Evolutionary conservation across 352 stramenopile species (phyloP), one percentile per base, ranked within the genome.

Genomic region (Pelagophyceae sp.): DNA sequence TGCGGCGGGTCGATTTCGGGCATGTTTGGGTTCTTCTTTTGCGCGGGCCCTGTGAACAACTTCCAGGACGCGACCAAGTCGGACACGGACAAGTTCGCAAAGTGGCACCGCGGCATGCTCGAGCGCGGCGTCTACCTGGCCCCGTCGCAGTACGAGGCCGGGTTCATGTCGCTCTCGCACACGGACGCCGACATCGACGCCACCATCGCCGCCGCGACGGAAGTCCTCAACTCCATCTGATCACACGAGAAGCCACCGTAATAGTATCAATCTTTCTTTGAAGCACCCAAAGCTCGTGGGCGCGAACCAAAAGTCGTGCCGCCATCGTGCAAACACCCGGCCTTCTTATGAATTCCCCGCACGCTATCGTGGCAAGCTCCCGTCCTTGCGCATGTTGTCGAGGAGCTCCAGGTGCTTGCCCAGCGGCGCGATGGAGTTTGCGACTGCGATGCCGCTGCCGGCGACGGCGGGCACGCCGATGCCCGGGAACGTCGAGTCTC

Each of bases 21-120:
- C 81, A 95, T 95, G 90, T 94, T 93, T 77, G 89, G 89, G 63
- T 93, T 91, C 83, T 94, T 88, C 82, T 95, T 95, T 78, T 85
- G 83, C 64, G 84, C 93, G 37, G 88, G 89, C 76, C 89, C 88
- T 32, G 90, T 95, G 38, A 90, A 87, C 78, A 89, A 86, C 80
- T 95, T 95, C 79, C 45, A 67, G 37, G 84, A 94, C 78, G 89
- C 89, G 17, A 79, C 82, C 45, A 92, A 92, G 79, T 85, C 83
- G 70, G 88, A 94, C 85, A 81, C 77, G 64, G 86, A 82, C 29
- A 93, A 93, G 80, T 95, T 95, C 77, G 88, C 83, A 80, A 90
- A 90, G 77, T 95, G 90, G 90, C 90, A 95, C 82, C 83, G 86
- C 76, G 87, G 84, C 78, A 95, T 95, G 90, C 86, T 95, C 77